Base-by-base conservation (phyloP, 2,329 filamentous ascomycete genomes). In the Fusarium sp. region DNA sequence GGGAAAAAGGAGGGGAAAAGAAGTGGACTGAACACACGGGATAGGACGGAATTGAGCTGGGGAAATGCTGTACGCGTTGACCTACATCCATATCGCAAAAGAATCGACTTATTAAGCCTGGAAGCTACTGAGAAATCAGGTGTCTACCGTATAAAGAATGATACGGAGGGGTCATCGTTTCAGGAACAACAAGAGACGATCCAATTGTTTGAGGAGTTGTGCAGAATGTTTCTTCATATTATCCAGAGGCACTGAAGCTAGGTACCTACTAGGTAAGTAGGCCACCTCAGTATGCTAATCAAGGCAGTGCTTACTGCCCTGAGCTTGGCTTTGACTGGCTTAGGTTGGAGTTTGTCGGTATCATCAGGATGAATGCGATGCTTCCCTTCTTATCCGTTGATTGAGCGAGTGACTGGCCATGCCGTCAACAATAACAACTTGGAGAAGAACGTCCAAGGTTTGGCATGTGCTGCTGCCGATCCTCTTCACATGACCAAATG, bases 21-120 rank as follows among this genome's bases (percentile, higher is more conserved):
- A 51, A 56, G 61, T 64, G 61, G 61, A 64, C 46, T 64, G 51
- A 45, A 64, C 6, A 24, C 5, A 24, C 59, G 55, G 54, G 39
- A 55, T 60, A 28, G 22, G 53, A 45, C 51, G 61, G 62, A 40
- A 65, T 54, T 40, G 56, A 43, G 22, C 56, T 65, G 60, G 54
- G 60, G 54, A 65, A 65, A 41, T 40, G 47, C 33, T 62, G 22
- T 33, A 60, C 46, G 57, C 26, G 55, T 61, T 40, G 52, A 41
- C 22, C 52, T n/a, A 28, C 15, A 30, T 30, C 11, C n/a, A 20
- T 32, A 28, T 30, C 17, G 19, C 24, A 24, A 49, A 4, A 24
- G 33, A 17, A 28, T 20, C 26, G 33, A 28, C 17, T 14, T 28
- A 14, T 30, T 45, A 45, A n/a, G 35, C 15, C 14, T 46, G 33